A percentile compares a stretch with the other conserved stretches of the same genome.
phyloP scores from a whole-genome alignment of 2,329 filamentous ascomycete species.

The Apiospora kogelbergensis region DNA sequence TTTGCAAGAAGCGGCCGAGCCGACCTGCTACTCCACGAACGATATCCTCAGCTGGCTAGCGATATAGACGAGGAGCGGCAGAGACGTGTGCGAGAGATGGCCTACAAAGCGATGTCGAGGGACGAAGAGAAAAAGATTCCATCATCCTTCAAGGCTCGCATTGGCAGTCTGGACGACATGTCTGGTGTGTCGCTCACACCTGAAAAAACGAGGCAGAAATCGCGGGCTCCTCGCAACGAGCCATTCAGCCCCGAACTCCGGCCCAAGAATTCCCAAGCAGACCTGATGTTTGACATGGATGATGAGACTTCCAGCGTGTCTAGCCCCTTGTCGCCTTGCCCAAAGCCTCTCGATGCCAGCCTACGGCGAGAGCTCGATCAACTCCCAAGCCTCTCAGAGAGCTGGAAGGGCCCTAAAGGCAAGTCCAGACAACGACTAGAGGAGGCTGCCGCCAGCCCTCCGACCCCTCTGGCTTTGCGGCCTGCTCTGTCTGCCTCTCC shows the following conservation, averaged over 20 bases:
- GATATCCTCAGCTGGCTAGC: slow-evolving; percentile 60
- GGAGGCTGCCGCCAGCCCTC: slow-evolving; percentile 17
- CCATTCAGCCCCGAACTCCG: slow-evolving; percentile 66
- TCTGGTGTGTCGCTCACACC: slow-evolving; percentile 39
- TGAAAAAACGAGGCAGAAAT: slow-evolving; percentile 47
- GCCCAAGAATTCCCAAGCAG: slow-evolving; percentile 66
- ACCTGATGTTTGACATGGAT: slow-evolving; percentile 94
- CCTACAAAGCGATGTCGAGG: slow-evolving; percentile 61
- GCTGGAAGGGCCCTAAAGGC: slow-evolving; percentile 38
- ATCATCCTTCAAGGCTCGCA: slow-evolving; percentile 58
- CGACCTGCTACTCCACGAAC: slow-evolving; percentile 64
- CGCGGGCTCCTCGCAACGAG: slow-evolving; percentile 50
- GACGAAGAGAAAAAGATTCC: slow-evolving; percentile 65
- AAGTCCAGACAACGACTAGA: slow-evolving; percentile 29
- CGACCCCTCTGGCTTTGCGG: slow-evolving; percentile 2
- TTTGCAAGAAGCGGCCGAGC: slow-evolving; percentile 75
- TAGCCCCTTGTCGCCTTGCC: slow-evolving; percentile 32
- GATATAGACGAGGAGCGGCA: slow-evolving; percentile 69
- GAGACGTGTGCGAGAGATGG: slow-evolving; percentile 73
- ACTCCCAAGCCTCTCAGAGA: slow-evolving; percentile 30
- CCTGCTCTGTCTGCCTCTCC: slow-evolving; percentile 8
- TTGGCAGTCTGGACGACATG: slow-evolving; percentile 66
- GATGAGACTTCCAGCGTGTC: slow-evolving; percentile 46
- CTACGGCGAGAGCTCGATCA: slow-evolving; percentile 29
- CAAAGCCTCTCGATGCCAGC: slow-evolving; percentile 17